Base-by-base conservation (phyloP, 805 yeast genomes). In the Cyberlindnera maritima region DNA sequence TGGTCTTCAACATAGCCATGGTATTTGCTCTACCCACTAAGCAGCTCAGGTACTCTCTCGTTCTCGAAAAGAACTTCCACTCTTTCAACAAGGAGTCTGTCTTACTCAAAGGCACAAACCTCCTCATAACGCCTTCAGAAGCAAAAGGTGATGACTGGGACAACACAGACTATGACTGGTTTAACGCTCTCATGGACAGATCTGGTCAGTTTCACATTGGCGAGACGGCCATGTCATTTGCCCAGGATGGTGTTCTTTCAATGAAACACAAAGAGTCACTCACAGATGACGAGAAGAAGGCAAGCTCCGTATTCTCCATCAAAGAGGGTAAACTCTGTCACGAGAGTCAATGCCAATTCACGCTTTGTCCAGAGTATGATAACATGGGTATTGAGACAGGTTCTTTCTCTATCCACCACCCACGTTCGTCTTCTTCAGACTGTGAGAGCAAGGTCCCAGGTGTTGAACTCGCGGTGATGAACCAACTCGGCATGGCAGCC, bases 321-420 rank as follows among this genome's bases (percentile, higher is more conserved):
- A 47, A 46, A 18, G 58, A 54, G 26, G 64, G 57, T 3, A 39
- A 41, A 14, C 48, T 55, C 12, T 38, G 35, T 7, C 43, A 46
- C 25, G 47, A 49, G n/a, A 45, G 51, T 9, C 4, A 40, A 1
- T 39, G 41, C 15, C 49, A 47, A 1, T 55, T 53, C 29, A 47
- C 51, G 1, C 38, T 51, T 1, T 55, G 58, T 37, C 49, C 47
- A n/a, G 32, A 9, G 8, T 15, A 7, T 7, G 3, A 25, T 7
- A 17, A 12, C 11, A 26, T 25, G 3, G 32, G 8, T 1, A 14
- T 13, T 3, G 25, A 43, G 7, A 38, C 39, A 3, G 28, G 26
- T 2, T 15, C 41, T 9, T 55, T 50, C 39, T 35, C 50, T 6
- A 18, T 55, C 19, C 52, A 53, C 36, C 36, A 44, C 10, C 40